A percentile compares a stretch with the other conserved stretches of the same genome.
Evolutionary conservation across 305 asterid species (phyloP).

Genomic region (Fraxinus xanthoxyloides): DNA sequence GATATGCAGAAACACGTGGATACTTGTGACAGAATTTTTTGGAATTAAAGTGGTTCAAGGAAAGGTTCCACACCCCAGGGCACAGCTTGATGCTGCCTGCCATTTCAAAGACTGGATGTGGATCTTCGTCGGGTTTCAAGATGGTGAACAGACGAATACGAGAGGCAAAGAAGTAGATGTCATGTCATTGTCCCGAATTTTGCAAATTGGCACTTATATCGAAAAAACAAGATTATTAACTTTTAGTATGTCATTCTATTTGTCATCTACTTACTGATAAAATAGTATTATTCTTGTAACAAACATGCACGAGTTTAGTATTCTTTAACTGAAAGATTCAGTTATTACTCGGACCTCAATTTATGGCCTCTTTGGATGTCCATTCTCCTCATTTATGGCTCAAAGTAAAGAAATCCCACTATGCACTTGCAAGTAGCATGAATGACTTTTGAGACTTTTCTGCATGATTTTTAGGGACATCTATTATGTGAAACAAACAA

Average conservation of each 20-base stretch:
- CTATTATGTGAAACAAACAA: conserved; percentile 14
- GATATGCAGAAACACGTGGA: no score
- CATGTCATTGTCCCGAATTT: not conserved
- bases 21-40: no score
- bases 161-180: not conserved
- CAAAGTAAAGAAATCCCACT: not conserved
- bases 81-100: not conserved
- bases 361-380: not conserved
- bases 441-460: not conserved
- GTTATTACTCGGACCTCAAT: not conserved
- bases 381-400: not conserved
- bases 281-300: no score
- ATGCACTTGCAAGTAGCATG: not conserved
- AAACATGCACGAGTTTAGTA: not conserved
- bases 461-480: conserved; percentile 12
- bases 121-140: not conserved
- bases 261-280: not conserved
- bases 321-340: not conserved
- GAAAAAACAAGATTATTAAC: not conserved
- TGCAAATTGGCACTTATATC: not conserved
- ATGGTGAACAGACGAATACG: not conserved
- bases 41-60: no score
- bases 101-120: not conserved
- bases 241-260: not conserved
- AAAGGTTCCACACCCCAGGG: no score